phyloP scores from a whole-genome alignment of 768 basidiomycete genomes.

The Rhodotorula paludigena region DNA sequence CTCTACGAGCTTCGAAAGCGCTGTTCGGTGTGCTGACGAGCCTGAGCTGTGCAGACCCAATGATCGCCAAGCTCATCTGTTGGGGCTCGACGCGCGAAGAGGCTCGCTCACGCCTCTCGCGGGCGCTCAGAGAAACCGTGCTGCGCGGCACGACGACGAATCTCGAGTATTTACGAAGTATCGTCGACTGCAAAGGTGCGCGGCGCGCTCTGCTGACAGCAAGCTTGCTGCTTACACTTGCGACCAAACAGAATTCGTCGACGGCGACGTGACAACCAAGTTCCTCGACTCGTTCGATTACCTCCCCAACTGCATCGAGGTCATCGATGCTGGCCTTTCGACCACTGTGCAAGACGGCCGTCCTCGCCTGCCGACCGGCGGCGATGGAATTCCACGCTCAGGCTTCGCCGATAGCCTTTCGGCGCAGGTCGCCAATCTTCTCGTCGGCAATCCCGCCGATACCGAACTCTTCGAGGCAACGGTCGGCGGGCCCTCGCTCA shows the following conservation, averaged over 20 bases:
- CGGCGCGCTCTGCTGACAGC: background rate
- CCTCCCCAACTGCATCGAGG: constrained; percentile 53
- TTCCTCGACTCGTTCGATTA: constrained; percentile 54
- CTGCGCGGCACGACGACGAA: constrained; percentile 63
- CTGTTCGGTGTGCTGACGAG: constrained; percentile 49
- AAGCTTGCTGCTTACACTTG: background rate
- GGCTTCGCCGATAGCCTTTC: constrained; percentile 64
- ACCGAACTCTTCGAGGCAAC: constrained; percentile 59
- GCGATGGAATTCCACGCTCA: constrained; percentile 59
- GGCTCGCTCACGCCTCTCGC: constrained; percentile 52
- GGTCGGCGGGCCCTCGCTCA: constrained; percentile 51
- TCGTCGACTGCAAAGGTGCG: constrained; percentile 48
- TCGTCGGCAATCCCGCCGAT: constrained; percentile 56
- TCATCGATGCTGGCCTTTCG: constrained; percentile 58
- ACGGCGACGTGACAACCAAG: constrained; percentile 53
- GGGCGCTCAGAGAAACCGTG: constrained; percentile 50
- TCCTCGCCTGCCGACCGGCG: constrained; percentile 51
- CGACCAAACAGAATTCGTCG: constrained; percentile 45
- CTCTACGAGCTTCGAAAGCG: background rate
- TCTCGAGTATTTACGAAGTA: constrained; percentile 53
- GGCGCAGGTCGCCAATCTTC: constrained; percentile 57
- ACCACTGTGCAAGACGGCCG: constrained; percentile 60
- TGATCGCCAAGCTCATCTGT: constrained; percentile 60
- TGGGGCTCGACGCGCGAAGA: constrained; percentile 53
- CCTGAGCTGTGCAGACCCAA: constrained; percentile 51